Percentiles rank a stretch among this genome's conserved stretches.
phyloP scores from a whole-genome alignment of 1,284 basidiomycete species.

The Porogramme epimiltina region DNA sequence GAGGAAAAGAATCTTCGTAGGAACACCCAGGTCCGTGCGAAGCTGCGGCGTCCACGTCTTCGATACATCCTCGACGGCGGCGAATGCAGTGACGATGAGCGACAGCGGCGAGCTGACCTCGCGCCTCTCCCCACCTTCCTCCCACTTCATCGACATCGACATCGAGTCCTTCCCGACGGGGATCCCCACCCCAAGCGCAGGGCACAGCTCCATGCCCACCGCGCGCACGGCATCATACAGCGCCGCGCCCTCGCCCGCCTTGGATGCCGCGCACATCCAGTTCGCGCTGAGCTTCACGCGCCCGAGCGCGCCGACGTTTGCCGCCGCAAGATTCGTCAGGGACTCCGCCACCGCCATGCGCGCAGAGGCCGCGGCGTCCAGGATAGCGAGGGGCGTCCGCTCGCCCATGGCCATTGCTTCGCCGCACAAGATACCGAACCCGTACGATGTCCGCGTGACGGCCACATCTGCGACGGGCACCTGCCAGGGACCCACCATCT shows the following conservation, averaged over 20 bases:
- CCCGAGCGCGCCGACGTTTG: constrained; percentile 71
- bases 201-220: constrained; percentile 91
- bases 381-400: constrained; percentile 89
- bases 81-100: constrained; percentile 94
- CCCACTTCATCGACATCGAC: constrained; percentile 99
- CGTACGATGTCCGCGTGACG: constrained; percentile 93
- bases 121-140: constrained; percentile 56
- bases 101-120: constrained; percentile 92
- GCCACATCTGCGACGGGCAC: constrained; percentile 98
- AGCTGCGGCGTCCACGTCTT: constrained; percentile 95
- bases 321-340: constrained; percentile 89
- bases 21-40: constrained; percentile 61
- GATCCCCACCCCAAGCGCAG: constrained; percentile 91
- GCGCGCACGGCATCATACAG: constrained; percentile 94
- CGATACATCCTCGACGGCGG: constrained; percentile 80
- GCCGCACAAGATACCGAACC: constrained; percentile 81
- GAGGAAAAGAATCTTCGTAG: constrained; percentile 84
- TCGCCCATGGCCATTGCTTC: constrained; percentile 99
- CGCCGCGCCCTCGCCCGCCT: constrained; percentile 87
- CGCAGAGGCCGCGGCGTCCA: constrained; percentile 87
- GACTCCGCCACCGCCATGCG: constrained; percentile 96
- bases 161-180: constrained; percentile 99
- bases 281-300: constrained; percentile 95
- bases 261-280: constrained; percentile 98
- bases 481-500: constrained; percentile 99